Conservation (phyloP, 345 rosid species). For the Murraya paniculata region DNA sequence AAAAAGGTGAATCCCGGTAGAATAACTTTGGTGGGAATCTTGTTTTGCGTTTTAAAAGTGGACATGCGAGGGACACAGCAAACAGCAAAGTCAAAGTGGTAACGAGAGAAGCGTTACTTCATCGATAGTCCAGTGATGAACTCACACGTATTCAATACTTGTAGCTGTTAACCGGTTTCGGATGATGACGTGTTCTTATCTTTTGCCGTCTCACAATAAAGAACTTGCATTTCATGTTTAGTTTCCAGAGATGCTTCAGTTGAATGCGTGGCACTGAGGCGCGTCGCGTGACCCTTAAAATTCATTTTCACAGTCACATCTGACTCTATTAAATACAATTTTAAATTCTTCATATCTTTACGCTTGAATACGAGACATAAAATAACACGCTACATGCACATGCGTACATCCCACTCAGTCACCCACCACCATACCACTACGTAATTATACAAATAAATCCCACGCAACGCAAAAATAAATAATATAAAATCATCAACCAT, state of each 20-base stretch:
- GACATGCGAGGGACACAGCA: not conserved
- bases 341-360: too few relatives aligned
- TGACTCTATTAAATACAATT: not conserved
- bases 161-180: not conserved
- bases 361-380: not conserved
- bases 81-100: not conserved
- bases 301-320: not conserved
- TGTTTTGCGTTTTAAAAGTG: slow-evolving; percentile 24
- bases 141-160: slow-evolving; percentile 4
- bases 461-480: too few relatives aligned
- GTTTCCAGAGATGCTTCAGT: not conserved
- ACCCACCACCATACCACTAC: too few relatives aligned
- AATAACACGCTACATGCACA: not conserved
- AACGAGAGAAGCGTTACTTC: not conserved
- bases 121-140: not conserved
- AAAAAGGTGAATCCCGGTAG: not conserved
- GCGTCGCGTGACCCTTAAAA: too few relatives aligned
- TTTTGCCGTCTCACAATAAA: too few relatives aligned
- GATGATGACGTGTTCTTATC: not conserved
- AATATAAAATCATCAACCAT: too few relatives aligned
- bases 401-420: too few relatives aligned
- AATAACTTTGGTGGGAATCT: slow-evolving; percentile 52
- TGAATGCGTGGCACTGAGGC: not conserved
- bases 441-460: too few relatives aligned
- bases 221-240: not conserved